Base-by-base conservation (phyloP, 1,284 basidiomycete genomes). In the Leccinum solheimii region DNA sequence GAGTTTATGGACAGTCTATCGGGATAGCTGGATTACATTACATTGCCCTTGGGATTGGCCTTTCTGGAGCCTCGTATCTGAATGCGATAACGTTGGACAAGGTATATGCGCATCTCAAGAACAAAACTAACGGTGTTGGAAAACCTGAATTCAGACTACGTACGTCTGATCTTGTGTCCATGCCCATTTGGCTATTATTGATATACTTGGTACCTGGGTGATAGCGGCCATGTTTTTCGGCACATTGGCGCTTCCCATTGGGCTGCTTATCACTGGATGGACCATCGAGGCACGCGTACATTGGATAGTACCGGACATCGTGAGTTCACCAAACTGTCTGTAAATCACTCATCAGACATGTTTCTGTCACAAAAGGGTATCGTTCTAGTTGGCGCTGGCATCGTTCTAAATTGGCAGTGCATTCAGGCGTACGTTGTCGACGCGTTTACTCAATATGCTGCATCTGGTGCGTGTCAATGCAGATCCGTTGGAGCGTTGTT, bases 251-350 rank as follows among this genome's bases (percentile, higher is more conserved):
- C 77, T 89, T 5, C 83, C 86, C 0, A 72, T 82, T 1, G 90
- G 90, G 1, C 72, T 91, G 8, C 71, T 92, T 21, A 73, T 91
- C 10, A 75, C 82, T 1, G 89, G 90, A 11, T 92, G 90, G 90
- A 79, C 83, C 0, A 84, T 84, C 5, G 68, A 87, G 56, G 71
- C 78, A 1, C 71, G 38, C 38, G 38, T 40, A 40, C 84, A 84
- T 63, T 92, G 90, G 90, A 85, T 90, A 60, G 85, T 75, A 0
- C 82, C 86, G 0, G 87, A 90, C 65, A 80, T 90, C 48, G 86
- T 87, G 83, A 72, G 9, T 32, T 55, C 21, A 8, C 14, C 5
- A 43, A 7, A 16, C 26, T 49, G 1, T n/a, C 9, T 21, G 13
- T 21, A 13, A 30, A n/a, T 48, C 10, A 1, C 34, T 40, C 38